Base-by-base conservation (phyloP, 106 monocot species). In the Dioscorea zingiberensis region DNA sequence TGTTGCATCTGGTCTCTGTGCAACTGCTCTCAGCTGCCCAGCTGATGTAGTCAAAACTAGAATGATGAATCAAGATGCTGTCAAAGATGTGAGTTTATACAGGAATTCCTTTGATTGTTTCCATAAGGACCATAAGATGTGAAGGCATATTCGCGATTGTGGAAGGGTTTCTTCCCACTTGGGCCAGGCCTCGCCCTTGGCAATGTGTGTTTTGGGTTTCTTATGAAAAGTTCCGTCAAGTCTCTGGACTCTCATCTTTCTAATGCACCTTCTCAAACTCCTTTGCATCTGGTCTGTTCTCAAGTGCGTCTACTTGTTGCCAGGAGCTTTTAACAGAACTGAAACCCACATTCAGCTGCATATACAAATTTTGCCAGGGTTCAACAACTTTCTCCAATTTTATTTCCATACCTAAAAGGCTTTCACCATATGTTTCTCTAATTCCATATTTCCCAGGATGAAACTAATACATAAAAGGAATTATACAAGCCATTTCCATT, bases 151-250 rank as follows among this genome's bases (percentile, higher is more conserved):
- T 55, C 58, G 87, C 89, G n/a, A 54, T 63, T 94, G 65, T 94
- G 94, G 90, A 94, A 90, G 61, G 94, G 94, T 13, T 94, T 94
- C 73, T 76, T 94, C 90, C 90, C 4, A 94, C 94, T 19, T 94
- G 94, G 94, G 90, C 90, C 6, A 84, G 90, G 62, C 86, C 89
- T 2, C 89, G 94, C 12, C 94, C 89, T 44, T 94, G 94, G 94
- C 94, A 94, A 49, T 94, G 90, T 77, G 79, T 90, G 4, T 94
- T 94, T 70, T 90, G 90, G 90, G 86, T 94, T 77, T 84, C 90
- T 23, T 94, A 90, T 65, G 94, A 94, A 71, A 78, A 69, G 64
- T 58, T 90, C 13, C 74, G 94, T 9, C 55, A 61, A 55, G 65
- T 27, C 21, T 71, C 75, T 64, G 94, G 94, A 46, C 76, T 94